Base-by-base conservation (phyloP, 768 basidiomycete genomes). In the Boletus subparvulus region DNA sequence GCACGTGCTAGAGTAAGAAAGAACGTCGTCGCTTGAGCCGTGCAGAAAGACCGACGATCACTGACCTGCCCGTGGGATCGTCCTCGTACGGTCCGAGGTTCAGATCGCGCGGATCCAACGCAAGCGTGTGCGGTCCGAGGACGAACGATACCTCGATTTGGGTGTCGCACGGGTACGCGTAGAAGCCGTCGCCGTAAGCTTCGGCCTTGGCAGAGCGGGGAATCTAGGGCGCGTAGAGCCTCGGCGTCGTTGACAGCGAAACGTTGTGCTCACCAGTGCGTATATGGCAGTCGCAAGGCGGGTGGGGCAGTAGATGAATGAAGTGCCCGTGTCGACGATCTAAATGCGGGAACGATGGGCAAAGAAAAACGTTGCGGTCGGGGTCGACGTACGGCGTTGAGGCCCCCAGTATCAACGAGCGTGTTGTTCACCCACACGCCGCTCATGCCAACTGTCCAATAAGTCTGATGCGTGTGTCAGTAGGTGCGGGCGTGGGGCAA, bases 321-420 rank as follows among this genome's bases (percentile, higher is more conserved):
- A 83, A 4, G 85, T 86, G 32, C 87, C 86, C 0, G 85, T 85
- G 63, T 88, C 87, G 55, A 88, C 78, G 19, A 85, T 83, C 85
- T 87, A 17, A 24, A 21, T 4, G 12, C 32, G 13, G 2, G 26
- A 19, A 19, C 32, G 26, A 28, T 42, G 4, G 28, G 48, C 17
- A 21, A 37, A 39, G 37, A 32, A 60, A 53, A 10, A 28, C 58
- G 30, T 3, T 50, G 33, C 52, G 26, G 37, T 61, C 21, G 9
- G n/a, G 7, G n/a, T 41, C 33, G 45, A 60, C 62, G 43, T 69
- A 69, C 67, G 7, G 63, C 54, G 9, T 39, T 17, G 26, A 60
- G 3, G 39, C 6, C 54, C 11, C 17, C n/a, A 1, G 46, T 36
- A 7, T 42, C 12, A 3, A 62, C 57, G 16, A 9, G 56, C 40